phyloP scores from a whole-genome alignment of 176 grass and related monocot species.

The Secale cereale region DNA sequence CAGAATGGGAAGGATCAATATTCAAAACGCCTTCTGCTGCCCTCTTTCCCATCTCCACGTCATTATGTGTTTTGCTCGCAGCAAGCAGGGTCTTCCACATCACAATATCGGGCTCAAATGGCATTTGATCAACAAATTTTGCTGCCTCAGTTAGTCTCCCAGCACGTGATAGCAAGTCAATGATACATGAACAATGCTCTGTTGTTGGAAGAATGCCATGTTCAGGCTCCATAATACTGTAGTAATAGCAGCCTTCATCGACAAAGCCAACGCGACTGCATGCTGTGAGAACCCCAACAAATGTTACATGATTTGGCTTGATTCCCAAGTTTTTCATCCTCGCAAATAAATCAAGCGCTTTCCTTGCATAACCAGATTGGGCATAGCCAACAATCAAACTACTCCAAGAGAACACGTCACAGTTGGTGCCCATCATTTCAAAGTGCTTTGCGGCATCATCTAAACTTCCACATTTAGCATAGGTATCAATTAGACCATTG shows the following conservation, averaged over 20 bases:
- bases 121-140: slow-evolving; percentile 64
- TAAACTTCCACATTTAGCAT: slow-evolving; percentile 84
- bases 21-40: slow-evolving; percentile 65
- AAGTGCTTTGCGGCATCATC: slow-evolving; percentile 59
- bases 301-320: slow-evolving; percentile 73
- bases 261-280: slow-evolving; percentile 72
- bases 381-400: slow-evolving; percentile 88
- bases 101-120: slow-evolving; percentile 61
- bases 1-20: slow-evolving; percentile 53
- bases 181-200: slow-evolving; percentile 75
- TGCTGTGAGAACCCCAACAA: slow-evolving; percentile 79
- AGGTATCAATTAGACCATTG: slow-evolving; percentile 81
- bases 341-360: slow-evolving; percentile 58
- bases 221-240: slow-evolving; percentile 62
- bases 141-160: slow-evolving; percentile 82
- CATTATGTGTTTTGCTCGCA: slow-evolving; percentile 62
- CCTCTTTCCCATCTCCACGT: slow-evolving; percentile 73
- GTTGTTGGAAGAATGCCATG: slow-evolving; percentile 58
- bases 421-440: slow-evolving; percentile 48
- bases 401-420: slow-evolving; percentile 83
- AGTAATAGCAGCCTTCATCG: slow-evolving; percentile 70
- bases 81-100: slow-evolving; percentile 82
- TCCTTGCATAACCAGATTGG: slow-evolving; percentile 59
- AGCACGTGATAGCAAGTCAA: slow-evolving; percentile 72
- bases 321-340: slow-evolving; percentile 50